Percentiles rank a stretch among this genome's conserved stretches.
Conservation (phyloP, 768 basidiomycete species). For the Suillus variegatus region DNA sequence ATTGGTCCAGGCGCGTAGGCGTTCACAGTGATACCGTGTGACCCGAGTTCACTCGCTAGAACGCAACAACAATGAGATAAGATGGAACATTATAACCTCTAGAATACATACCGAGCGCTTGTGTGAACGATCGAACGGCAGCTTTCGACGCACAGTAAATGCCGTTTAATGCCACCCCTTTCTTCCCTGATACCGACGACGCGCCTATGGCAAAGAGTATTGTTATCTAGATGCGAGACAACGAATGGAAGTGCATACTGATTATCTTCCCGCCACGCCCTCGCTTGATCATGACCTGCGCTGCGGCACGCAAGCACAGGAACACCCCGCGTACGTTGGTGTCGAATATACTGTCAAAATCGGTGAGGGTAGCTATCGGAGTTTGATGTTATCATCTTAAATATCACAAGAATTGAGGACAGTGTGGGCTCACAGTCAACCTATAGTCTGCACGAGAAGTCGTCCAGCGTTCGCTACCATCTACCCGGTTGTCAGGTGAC, state of each 20-base stretch:
- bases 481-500: background rate
- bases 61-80: background rate
- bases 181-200: slow-evolving; percentile 37
- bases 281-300: slow-evolving; percentile 44
- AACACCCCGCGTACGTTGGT: slow-evolving; percentile 39
- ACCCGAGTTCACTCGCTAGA: slow-evolving; percentile 23
- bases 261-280: slow-evolving; percentile 44
- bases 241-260: slow-evolving; percentile 20
- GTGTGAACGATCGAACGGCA: slow-evolving; percentile 9
- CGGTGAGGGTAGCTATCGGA: slow-evolving; percentile 15
- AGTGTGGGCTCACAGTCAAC: background rate
- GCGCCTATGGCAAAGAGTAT: slow-evolving; percentile 17
- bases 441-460: background rate
- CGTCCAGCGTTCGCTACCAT: slow-evolving; percentile 10
- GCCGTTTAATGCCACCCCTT: slow-evolving; percentile 23
- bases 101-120: slow-evolving; percentile 2
- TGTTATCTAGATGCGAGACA: background rate
- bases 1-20: slow-evolving; percentile 23
- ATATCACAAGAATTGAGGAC: background rate
- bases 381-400: background rate
- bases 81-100: background rate
- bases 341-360: slow-evolving; percentile 31
- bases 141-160: slow-evolving; percentile 10
- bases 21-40: slow-evolving; percentile 22
- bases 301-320: slow-evolving; percentile 44